phyloP scores from a whole-genome alignment of 257 asterid genomes.

The Solanum bulbocastanum region DNA sequence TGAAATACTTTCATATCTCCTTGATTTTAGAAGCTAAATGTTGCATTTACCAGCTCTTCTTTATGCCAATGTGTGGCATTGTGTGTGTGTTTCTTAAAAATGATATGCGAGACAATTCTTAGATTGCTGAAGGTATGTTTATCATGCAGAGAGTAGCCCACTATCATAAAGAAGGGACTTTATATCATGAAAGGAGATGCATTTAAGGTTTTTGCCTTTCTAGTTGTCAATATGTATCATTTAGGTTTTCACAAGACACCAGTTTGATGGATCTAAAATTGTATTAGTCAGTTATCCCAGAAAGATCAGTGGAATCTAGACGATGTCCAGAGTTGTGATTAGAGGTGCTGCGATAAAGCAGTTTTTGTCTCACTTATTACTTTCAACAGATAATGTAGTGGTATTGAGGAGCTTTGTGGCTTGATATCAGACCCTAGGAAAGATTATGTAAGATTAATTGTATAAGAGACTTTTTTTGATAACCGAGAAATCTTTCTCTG shows the following conservation, averaged over 20 bases:
- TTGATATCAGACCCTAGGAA: not conserved
- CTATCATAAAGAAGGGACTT: not conserved
- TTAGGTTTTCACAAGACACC: not conserved
- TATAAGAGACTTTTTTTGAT: no score
- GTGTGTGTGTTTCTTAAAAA: not conserved
- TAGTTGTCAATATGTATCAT: not conserved
- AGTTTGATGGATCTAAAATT: not conserved
- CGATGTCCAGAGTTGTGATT: not conserved
- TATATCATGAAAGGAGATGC: not conserved
- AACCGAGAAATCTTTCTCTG: no score
- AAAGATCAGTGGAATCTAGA: not conserved
- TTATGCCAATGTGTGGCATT: not conserved
- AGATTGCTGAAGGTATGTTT: not conserved
- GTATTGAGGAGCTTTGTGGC: not conserved
- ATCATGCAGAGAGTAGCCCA: not conserved
- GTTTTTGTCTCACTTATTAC: not conserved
- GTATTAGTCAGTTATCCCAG: not conserved
- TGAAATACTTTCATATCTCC: not conserved
- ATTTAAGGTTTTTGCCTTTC: not conserved
- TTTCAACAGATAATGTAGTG: not conserved
- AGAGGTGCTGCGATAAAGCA: not conserved
- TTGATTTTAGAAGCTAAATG: not conserved
- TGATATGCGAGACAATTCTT: not conserved
- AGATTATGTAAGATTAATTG: not conserved
- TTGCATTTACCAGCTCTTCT: not conserved